These are phyloP conservation scores for Mucor plumbeus DNA, from an alignment of 371 early-diverging fungal species.

Conservation along the genomic window DNA sequence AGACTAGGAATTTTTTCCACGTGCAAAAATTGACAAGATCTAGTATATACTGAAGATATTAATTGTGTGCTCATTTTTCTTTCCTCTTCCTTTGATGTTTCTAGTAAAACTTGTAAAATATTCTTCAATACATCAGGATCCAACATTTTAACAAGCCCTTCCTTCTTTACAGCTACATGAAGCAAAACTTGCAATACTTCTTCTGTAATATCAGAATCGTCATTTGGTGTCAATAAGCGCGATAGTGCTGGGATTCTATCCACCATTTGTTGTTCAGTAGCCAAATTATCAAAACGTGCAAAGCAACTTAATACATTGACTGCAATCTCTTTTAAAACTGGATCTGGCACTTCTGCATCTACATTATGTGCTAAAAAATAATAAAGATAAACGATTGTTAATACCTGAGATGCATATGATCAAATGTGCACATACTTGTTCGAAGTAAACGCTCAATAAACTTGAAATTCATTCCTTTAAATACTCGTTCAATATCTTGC, in stretches of 20 bases:
- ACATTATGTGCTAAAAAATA: slow-evolving; percentile 12
- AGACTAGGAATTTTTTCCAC: slow-evolving; percentile 36
- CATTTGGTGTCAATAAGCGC: slow-evolving; percentile 38
- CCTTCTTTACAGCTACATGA: slow-evolving; percentile 38
- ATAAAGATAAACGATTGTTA: too few relatives aligned
- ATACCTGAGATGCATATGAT: too few relatives aligned
- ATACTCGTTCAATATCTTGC: slow-evolving; percentile 43
- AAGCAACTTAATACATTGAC: slow-evolving; percentile 52
- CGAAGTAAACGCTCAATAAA: slow-evolving; percentile 55
- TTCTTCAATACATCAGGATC: slow-evolving; percentile 49
- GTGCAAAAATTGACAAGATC: slow-evolving; percentile 34
- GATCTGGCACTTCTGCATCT: slow-evolving; percentile 45
- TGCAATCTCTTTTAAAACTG: slow-evolving; percentile 50
- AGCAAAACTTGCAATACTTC: slow-evolving; percentile 46
- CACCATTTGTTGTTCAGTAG: slow-evolving; percentile 37
- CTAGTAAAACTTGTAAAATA: slow-evolving; percentile 28
- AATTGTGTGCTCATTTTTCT: slow-evolving; percentile 31
- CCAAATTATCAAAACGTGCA: slow-evolving; percentile 41
- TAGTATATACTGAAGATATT: slow-evolving; percentile 24
- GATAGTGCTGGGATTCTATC: slow-evolving; percentile 51
- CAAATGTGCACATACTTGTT: slow-evolving; percentile 35
- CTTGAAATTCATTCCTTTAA: slow-evolving; percentile 56
- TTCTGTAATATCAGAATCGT: slow-evolving; percentile 35
- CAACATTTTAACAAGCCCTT: slow-evolving; percentile 46
- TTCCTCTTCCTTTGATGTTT: slow-evolving; percentile 25